Evolutionary conservation across 78 protist genomes (phyloP).

Genomic region (Dictyostelium discoideum): dicty_2.7 NC_007090.3:3953501-3954000

Average conservation of each 20-base stretch:
- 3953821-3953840: conserved; percentile 21
- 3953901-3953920: not conserved
- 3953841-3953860: not conserved
- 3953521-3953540: not conserved
- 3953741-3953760: conserved; percentile 8
- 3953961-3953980: not conserved
- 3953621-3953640: not conserved
- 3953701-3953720: not conserved
- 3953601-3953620: too few species aligned
- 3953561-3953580: not conserved
- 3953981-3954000: not conserved
- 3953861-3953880: not conserved
- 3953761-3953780: conserved; percentile 41
- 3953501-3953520: not conserved
- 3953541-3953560: not conserved
- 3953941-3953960: not conserved
- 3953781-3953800: not conserved
- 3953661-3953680: not conserved
- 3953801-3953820: conserved; percentile 6
- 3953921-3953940: not conserved
- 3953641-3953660: not conserved
- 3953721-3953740: not conserved
- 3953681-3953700: not conserved
- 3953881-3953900: too few species aligned
- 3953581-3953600: too few species aligned